Base-by-base conservation (phyloP, 163 green algal genomes). In the Volvox carteri region DNA sequence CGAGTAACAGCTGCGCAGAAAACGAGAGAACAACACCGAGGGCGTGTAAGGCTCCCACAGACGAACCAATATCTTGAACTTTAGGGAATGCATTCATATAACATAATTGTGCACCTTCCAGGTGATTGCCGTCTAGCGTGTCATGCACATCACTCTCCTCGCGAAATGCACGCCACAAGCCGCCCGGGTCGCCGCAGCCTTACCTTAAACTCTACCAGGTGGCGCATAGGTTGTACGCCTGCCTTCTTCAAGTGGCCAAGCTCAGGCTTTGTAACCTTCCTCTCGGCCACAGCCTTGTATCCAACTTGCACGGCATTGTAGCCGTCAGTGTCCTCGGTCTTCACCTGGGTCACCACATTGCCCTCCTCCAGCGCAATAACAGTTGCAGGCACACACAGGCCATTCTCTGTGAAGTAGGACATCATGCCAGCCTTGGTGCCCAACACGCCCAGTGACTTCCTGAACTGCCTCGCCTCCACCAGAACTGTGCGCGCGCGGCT, bases 361-460 rank as follows among this genome's bases (percentile, higher is more conserved):
- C 97, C 97, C 41, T 95, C 90, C 86, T 98, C 96, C 42, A 99
- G 86, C 2, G 95, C 97, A 78, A 99, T 98, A 2, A 99, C 96
- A 48, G 98, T 99, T 52, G 95, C 96, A 1, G 97, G 96, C 23
- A 99, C 86, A 35, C 93, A 93, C 39, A 96, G 77, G 73, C 98
- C 98, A 48, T 99, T 94, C 11, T 95, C 91, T 21, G 92, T 98
- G 91, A 99, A 99, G 70, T 97, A 96, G 76, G 95, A 94, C 84
- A 98, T 98, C 98, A 99, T 99, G 88, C 98, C 98, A 12, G 97
- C 98, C 94, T 99, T 99, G 41, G 96, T 99, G 46, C 96, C 97
- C 35, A 97, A 96, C 23, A 99, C 90, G 46, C 97, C 97, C 28
- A 98, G 93, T 54, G 92, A 93, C 67, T 78, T 86, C 58, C 74